Evolutionary conservation across 257 asterid genomes (phyloP), one percentile per base, ranked within the genome.

Genomic region (Henckelia pumila): DNA sequence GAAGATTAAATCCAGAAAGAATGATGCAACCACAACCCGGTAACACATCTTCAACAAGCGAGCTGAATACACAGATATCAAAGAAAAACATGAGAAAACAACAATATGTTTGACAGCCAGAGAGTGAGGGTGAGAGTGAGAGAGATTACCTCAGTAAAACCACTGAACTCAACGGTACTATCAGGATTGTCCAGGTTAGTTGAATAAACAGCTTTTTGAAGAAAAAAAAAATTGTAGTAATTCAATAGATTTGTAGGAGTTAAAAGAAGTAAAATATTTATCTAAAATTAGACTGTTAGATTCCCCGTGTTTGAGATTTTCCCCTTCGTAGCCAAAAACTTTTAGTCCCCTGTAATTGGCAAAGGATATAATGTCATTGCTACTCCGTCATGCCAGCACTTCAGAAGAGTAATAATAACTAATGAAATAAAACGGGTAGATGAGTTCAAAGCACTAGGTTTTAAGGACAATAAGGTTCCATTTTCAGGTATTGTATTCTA

Each of bases 321-420:
- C 84, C 80, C 68, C 86, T 75, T 40, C 88, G 78, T 7, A 78
- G 62, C 96, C 97, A 90, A 75, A 88, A 84, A 61, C 86, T 77
- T 68, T 76, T 76, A 20, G 73, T 47, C 56, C 79, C 85, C 96
- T 89, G 89, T 63, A 20, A 75, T 65, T 69, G 40, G 72, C 53
- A 29, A 40, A 24, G 20, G 66, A 61, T 24, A 63, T 37, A 24
- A 44, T 16, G 53, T 33, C 64, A 65, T 72, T 59, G 73, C 49
- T 59, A 70, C 37, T 58, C 55, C 62, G 4, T 26, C 35, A 13
- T 22, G 61, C 14, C 6, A 59, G 44, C 20, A 35, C 21, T 22
- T 33, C 16, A 26, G 68, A 23, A 56, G 67, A 44, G 30, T 24
- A 44, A 44, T 44, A 14, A 44, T 40, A 40, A 4, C 53, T 44